phyloP scores from a whole-genome alignment of 768 basidiomycete species.

The Boletellus ananas region DNA sequence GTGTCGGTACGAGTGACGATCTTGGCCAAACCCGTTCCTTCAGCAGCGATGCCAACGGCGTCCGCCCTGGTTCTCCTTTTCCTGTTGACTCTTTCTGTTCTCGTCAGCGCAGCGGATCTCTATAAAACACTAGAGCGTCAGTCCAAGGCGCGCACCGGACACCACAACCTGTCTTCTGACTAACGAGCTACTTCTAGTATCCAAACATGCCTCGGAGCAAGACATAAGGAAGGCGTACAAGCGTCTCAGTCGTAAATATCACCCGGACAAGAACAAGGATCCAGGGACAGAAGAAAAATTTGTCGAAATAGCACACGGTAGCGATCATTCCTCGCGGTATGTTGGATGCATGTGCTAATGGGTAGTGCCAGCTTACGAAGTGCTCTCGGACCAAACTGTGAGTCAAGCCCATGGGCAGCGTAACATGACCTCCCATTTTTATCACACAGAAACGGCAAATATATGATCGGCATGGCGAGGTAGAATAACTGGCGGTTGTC shows the following conservation, averaged over 20 bases:
- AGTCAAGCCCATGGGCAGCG: conserved; percentile 18
- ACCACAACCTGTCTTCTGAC: conserved; percentile 16
- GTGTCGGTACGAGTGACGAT: conserved; percentile 18
- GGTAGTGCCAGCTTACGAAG: conserved; percentile 71
- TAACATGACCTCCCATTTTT: neutral
- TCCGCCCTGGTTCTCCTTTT: conserved; percentile 29
- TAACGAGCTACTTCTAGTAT: conserved; percentile 40
- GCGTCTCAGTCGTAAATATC: conserved; percentile 79
- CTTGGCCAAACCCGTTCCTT: neutral
- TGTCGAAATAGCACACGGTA: conserved; percentile 88
- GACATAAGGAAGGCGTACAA: conserved; percentile 94
- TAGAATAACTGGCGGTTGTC: conserved; percentile 24
- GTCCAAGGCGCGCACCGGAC: conserved; percentile 38
- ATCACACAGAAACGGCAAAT: conserved; percentile 76
- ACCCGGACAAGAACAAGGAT: conserved; percentile 95
- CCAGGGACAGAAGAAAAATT: conserved; percentile 80
- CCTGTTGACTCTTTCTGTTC: conserved; percentile 28
- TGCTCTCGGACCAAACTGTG: conserved; percentile 84
- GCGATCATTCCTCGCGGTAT: conserved; percentile 18
- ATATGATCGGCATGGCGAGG: conserved; percentile 93
- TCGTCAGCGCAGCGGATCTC: conserved; percentile 57
- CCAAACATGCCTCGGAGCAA: conserved; percentile 75
- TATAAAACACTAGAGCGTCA: conserved; percentile 82
- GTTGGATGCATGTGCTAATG: conserved; percentile 3
- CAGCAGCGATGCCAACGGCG: conserved; percentile 23